Percentiles rank a stretch among this genome's conserved stretches.
Conservation (phyloP, 1,139 yeast species). For the Protomyces arabidopsidicola region DNA sequence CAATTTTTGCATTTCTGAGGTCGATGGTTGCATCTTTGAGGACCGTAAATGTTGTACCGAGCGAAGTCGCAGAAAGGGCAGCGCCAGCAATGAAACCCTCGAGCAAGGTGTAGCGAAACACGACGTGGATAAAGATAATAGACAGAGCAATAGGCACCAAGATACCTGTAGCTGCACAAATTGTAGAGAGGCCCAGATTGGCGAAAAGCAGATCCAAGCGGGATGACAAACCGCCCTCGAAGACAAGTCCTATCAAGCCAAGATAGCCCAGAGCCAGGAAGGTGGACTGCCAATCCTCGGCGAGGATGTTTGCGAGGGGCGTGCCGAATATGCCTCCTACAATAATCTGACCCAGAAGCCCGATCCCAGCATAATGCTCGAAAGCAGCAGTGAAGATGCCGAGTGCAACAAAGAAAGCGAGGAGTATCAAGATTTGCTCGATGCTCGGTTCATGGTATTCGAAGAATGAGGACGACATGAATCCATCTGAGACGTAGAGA, state of each 20-base stretch:
- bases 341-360: slow-evolving; percentile 18
- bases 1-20: neutral
- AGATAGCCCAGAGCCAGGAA: slow-evolving; percentile 24
- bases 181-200: neutral
- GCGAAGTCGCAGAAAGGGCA: slow-evolving; percentile 17
- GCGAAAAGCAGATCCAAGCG: neutral
- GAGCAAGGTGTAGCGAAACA: neutral
- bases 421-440: neutral
- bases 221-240: slow-evolving; percentile 25
- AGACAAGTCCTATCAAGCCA: slow-evolving; percentile 25
- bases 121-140: neutral
- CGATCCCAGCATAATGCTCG: slow-evolving; percentile 1
- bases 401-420: slow-evolving; percentile 7
- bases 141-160: slow-evolving; percentile 8
- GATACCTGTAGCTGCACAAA: slow-evolving; percentile 14
- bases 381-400: neutral
- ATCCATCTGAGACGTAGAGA: neutral
- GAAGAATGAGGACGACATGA: neutral
- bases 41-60: slow-evolving; percentile 28
- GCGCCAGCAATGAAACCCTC: slow-evolving; percentile 28
- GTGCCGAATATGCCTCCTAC: slow-evolving; percentile 23
- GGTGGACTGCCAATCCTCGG: slow-evolving; percentile 2
- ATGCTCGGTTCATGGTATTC: neutral
- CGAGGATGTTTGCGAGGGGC: slow-evolving; percentile 18
- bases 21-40: neutral